phyloP scores from a whole-genome alignment of 75 land plant genomes.

The Adiantum capillusveneris region DNA sequence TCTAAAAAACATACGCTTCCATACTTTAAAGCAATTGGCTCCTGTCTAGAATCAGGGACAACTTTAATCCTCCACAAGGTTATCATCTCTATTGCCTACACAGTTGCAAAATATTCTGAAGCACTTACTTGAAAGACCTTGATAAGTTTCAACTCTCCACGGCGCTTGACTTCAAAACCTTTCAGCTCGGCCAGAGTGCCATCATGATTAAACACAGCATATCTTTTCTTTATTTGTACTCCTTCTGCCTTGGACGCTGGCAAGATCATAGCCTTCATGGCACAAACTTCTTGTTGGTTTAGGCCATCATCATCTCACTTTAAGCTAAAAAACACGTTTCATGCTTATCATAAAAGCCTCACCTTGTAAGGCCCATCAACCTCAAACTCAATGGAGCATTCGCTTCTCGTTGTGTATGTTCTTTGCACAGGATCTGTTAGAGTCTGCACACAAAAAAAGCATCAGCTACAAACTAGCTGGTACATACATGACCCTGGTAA shows the following conservation, averaged over 20 bases:
- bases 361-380: constrained; percentile 99
- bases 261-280: constrained; percentile 84
- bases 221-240: constrained; percentile 92
- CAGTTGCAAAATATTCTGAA: not conserved
- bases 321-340: no score
- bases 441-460: constrained; percentile 36
- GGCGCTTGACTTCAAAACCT: constrained; percentile 98
- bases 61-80: no score
- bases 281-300: not conserved
- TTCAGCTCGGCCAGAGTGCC: constrained; percentile 96
- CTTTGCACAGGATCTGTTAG: constrained; percentile 60
- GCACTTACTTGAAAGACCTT: constrained; percentile 91
- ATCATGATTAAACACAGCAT: constrained; percentile 99
- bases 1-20: no score
- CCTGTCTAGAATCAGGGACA: no score
- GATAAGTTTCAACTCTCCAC: constrained; percentile 98
- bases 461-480: not conserved
- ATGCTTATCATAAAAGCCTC: not conserved
- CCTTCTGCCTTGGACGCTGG: constrained; percentile 99
- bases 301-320: not conserved
- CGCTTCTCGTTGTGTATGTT: constrained; percentile 79
- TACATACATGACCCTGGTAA: no score
- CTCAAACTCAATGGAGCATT: constrained; percentile 99
- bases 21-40: no score
- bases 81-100: no score